Evolutionary conservation across 768 basidiomycete genomes (phyloP).

Genomic region (Sarcodon aspratus): DNA sequence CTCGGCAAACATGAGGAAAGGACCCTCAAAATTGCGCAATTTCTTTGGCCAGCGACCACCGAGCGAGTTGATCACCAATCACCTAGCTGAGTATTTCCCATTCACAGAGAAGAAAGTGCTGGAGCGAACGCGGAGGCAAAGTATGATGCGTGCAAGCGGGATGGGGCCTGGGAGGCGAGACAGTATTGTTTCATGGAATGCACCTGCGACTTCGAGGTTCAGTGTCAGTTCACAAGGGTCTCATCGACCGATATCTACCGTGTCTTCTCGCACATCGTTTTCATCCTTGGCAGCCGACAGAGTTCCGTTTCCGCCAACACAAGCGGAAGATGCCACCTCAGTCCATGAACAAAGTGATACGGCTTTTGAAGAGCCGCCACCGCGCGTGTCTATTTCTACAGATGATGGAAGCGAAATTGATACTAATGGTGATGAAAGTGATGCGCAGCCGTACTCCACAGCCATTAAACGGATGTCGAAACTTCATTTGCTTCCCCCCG

Average conservation of each 20-base stretch:
- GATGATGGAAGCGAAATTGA: slow-evolving; percentile 61
- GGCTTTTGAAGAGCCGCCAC: slow-evolving; percentile 23
- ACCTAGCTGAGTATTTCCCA: slow-evolving; percentile 93
- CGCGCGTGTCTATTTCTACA: slow-evolving; percentile 65
- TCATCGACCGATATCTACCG: slow-evolving; percentile 24
- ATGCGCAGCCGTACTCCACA: slow-evolving; percentile 12
- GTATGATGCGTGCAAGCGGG: slow-evolving; percentile 62
- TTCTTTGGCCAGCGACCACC: slow-evolving; percentile 98
- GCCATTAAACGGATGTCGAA: slow-evolving; percentile 17
- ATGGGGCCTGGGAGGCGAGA: slow-evolving; percentile 34
- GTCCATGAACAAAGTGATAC: not conserved
- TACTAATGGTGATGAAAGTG: slow-evolving; percentile 38
- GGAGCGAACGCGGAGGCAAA: slow-evolving; percentile 79
- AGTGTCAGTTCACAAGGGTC: slow-evolving; percentile 47
- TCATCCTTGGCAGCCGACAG: not conserved
- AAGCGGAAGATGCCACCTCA: not conserved
- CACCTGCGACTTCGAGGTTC: slow-evolving; percentile 41
- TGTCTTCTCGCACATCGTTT: not conserved
- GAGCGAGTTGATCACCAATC: slow-evolving; percentile 91
- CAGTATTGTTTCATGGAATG: slow-evolving; percentile 33
- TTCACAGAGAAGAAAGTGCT: slow-evolving; percentile 85
- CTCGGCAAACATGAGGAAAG: slow-evolving; percentile 18
- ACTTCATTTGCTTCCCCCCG: slow-evolving; percentile 64
- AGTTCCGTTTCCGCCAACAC: not conserved
- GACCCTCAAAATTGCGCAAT: slow-evolving; percentile 72